Evolutionary conservation across 2,329 filamentous ascomycete genomes (phyloP).

Genomic region (Immersiporthe knoxdaviesiana): DNA sequence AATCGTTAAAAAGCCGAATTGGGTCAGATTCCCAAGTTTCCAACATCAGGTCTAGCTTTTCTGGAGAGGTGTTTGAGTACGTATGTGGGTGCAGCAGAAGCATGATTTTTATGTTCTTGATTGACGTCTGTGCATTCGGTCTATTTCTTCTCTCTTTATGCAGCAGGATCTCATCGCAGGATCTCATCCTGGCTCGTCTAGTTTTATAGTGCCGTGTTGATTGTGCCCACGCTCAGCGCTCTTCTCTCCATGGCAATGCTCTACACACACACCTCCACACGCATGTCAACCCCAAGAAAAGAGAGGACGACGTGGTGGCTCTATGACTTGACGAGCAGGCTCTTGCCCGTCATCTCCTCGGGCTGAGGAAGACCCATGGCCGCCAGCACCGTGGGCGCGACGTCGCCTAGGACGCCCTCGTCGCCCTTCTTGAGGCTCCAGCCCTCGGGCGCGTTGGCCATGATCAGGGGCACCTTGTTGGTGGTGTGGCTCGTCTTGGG

Average conservation of each 20-base stretch:
- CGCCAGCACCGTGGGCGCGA: conserved; percentile 89
- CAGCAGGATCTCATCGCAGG: background rate
- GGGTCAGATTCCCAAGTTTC: background rate
- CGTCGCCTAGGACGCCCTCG: conserved; percentile 87
- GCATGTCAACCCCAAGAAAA: too few species aligned
- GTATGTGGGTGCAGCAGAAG: background rate
- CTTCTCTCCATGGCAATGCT: background rate
- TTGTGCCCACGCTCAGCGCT: background rate
- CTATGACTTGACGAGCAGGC: conserved; percentile 76
- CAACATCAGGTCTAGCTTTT: background rate
- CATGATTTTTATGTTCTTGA: background rate
- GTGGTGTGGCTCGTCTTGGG: conserved; percentile 98
- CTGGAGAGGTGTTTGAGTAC: background rate
- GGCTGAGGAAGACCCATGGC: conserved; percentile 91
- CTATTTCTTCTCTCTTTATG: background rate
- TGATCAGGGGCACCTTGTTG: conserved; percentile 97
- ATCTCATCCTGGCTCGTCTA: background rate
- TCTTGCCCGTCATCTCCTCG: conserved; percentile 87
- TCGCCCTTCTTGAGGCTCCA: conserved; percentile 83
- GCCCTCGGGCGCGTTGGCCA: conserved; percentile 92
- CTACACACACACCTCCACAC: background rate
- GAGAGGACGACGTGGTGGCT: background rate
- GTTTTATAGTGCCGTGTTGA: background rate
- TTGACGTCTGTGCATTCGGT: background rate
- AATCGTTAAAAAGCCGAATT: background rate